phyloP scores from a whole-genome alignment of 352 stramenopile species.

The Globisporangium apiculatum region DNA sequence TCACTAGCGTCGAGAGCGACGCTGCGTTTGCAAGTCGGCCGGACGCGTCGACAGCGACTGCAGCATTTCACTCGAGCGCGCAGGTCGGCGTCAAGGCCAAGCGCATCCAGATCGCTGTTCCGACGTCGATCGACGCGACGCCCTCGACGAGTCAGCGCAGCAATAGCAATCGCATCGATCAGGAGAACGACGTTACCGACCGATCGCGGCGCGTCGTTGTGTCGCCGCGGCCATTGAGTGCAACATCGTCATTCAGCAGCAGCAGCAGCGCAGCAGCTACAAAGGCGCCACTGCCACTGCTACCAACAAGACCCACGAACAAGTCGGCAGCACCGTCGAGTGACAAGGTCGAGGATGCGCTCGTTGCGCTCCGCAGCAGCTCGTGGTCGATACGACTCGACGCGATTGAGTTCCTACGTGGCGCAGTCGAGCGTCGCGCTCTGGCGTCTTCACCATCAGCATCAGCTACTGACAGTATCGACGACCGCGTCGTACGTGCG shows the following conservation, averaged over 20 bases:
- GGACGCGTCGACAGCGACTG: slow-evolving; percentile 15
- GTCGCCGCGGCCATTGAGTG: neutral
- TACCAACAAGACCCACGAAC: neutral
- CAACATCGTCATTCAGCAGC: neutral
- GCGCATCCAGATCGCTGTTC: slow-evolving; percentile 23
- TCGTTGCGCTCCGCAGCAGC: slow-evolving; percentile 37
- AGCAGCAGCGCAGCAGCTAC: slow-evolving; percentile 15
- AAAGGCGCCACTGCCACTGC: slow-evolving; percentile 11
- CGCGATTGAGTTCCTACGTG: slow-evolving; percentile 42
- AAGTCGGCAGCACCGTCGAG: slow-evolving; percentile 2
- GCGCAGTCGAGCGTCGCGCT: slow-evolving; percentile 12
- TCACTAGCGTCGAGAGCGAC: slow-evolving; percentile 26
- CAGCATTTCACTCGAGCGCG: slow-evolving; percentile 25
- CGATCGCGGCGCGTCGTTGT: neutral
- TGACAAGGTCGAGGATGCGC: slow-evolving; percentile 41
- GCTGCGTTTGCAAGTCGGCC: slow-evolving; percentile 22
- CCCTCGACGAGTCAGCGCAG: slow-evolving; percentile 1
- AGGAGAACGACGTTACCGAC: slow-evolving; percentile 8
- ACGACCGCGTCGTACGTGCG: slow-evolving; percentile 41
- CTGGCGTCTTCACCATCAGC: slow-evolving; percentile 1
- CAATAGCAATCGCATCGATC: neutral
- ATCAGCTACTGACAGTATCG: slow-evolving; percentile 17
- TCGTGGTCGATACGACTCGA: slow-evolving; percentile 68
- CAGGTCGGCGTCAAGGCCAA: slow-evolving; percentile 22
- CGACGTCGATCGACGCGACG: slow-evolving; percentile 10